These are phyloP conservation scores for Globisporangium nunn DNA, from an alignment of 352 stramenopile species.

Conservation along the genomic window DNA sequence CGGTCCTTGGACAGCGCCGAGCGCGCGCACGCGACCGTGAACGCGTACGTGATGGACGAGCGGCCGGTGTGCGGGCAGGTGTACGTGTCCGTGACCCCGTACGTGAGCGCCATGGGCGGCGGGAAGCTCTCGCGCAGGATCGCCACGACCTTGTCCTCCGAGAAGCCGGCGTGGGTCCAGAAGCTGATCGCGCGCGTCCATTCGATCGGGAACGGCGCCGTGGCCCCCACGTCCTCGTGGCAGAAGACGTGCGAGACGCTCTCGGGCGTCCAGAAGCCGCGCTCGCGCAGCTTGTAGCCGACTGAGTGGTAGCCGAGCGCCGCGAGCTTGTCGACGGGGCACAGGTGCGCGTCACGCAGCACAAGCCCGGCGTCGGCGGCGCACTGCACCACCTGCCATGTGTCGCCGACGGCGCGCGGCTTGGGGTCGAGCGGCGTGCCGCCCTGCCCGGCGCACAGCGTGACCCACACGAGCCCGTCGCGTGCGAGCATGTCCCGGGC, in stretches of 20 bases:
- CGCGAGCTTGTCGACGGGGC: slow-evolving; percentile 46
- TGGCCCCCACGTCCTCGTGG: slow-evolving; percentile 26
- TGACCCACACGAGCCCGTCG: slow-evolving; percentile 75
- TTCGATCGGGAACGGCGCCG: slow-evolving; percentile 46
- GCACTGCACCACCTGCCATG: slow-evolving; percentile 73
- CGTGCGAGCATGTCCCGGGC: slow-evolving; percentile 35
- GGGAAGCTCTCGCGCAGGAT: slow-evolving; percentile 46
- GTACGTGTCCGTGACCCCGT: slow-evolving; percentile 56
- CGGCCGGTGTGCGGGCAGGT: slow-evolving; percentile 36
- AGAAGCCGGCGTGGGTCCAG: slow-evolving; percentile 61
- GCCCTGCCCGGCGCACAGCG: slow-evolving; percentile 71
- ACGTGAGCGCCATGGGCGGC: slow-evolving; percentile 23
- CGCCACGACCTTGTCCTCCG: slow-evolving; percentile 31
- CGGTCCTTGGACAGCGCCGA: slow-evolving; percentile 40
- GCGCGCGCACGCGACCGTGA: slow-evolving; percentile 30
- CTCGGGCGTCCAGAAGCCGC: slow-evolving; percentile 60
- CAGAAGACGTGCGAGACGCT: slow-evolving; percentile 71
- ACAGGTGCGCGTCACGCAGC: slow-evolving; percentile 53
- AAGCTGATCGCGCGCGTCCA: slow-evolving; percentile 73
- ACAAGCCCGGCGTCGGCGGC: slow-evolving; percentile 50
- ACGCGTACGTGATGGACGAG: slow-evolving; percentile 55
- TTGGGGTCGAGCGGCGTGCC: slow-evolving; percentile 64
- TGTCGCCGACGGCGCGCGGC: slow-evolving; percentile 54
- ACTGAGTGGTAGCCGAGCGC: slow-evolving; percentile 76
- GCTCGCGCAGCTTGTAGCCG: slow-evolving; percentile 69